Conservation (phyloP, 495 filamentous ascomycete genomes). For the Aspergillus saccharolyticus region DNA sequence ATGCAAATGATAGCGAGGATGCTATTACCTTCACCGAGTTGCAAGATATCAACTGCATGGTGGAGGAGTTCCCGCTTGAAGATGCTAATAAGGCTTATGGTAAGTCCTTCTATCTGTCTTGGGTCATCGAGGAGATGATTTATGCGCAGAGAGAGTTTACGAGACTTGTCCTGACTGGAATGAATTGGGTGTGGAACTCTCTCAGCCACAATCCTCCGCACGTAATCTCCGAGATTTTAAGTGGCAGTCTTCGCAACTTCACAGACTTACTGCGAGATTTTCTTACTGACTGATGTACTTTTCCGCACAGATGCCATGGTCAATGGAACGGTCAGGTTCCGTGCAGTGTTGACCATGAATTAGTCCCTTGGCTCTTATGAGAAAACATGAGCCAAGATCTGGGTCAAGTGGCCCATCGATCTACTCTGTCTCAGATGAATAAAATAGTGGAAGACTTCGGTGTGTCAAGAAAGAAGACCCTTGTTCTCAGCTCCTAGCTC, state of each 20-base stretch:
- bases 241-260: background rate
- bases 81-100: slow-evolving; percentile 51
- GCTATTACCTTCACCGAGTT: slow-evolving; percentile 55
- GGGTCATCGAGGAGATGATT: background rate
- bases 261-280: background rate
- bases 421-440: background rate
- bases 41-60: slow-evolving; percentile 55
- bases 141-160: background rate
- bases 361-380: slow-evolving; percentile 11
- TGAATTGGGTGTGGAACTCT: background rate
- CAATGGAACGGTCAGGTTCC: slow-evolving; percentile 44
- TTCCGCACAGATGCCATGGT: slow-evolving; percentile 34
- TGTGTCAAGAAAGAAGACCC: background rate
- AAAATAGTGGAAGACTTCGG: too few species aligned
- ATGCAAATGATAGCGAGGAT: slow-evolving; percentile 61
- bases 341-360: slow-evolving; percentile 49
- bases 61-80: slow-evolving; percentile 58
- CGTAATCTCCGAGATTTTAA: background rate
- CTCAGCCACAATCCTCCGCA: background rate
- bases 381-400: background rate
- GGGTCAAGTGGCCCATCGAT: background rate
- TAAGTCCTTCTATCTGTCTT: slow-evolving; percentile 6
- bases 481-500: background rate
- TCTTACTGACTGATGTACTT: background rate
- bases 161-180: background rate